These are phyloP conservation scores for Mycena latifolia DNA, from an alignment of 768 basidiomycete genomes.

Conservation along the genomic window DNA sequence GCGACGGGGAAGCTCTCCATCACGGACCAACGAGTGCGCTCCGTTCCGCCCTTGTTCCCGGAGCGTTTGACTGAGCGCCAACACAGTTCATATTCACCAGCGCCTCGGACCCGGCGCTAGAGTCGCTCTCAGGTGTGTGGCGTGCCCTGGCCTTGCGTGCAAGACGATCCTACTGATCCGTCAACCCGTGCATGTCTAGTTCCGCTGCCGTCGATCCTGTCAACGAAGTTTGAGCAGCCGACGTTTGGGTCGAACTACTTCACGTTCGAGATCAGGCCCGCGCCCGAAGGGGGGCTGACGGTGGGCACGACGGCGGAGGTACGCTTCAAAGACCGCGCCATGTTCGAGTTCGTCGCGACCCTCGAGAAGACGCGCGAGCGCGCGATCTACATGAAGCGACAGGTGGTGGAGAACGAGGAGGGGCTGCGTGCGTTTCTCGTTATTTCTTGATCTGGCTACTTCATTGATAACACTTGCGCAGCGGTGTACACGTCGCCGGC, in stretches of 20 bases:
- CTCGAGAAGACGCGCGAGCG: constrained; percentile 85
- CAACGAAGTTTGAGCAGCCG: constrained; percentile 83
- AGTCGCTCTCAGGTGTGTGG: constrained; percentile 55
- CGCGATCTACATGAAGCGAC: constrained; percentile 80
- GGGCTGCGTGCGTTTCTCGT: constrained; percentile 65
- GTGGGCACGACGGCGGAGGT: constrained; percentile 75
- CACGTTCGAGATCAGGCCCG: constrained; percentile 73
- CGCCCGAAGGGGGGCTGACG: constrained; percentile 74
- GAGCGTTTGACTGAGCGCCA: constrained; percentile 4
- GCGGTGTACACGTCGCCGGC: constrained; percentile 62
- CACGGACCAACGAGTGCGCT: constrained; percentile 79
- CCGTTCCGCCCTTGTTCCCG: not conserved
- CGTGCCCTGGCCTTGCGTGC: too few species aligned
- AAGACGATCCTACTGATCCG: not conserved
- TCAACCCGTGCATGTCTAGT: constrained; percentile 42
- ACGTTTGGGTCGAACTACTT: constrained; percentile 79
- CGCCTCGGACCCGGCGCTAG: constrained; percentile 50
- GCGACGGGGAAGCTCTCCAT: constrained; percentile 70
- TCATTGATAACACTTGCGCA: constrained; percentile 33
- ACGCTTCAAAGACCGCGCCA: constrained; percentile 73
- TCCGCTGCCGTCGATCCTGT: constrained; percentile 73
- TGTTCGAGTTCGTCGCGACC: constrained; percentile 80
- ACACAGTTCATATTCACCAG: constrained; percentile 73
- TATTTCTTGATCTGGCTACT: not conserved
- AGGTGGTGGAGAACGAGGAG: constrained; percentile 68